A percentile compares a stretch with the other conserved stretches of the same genome.
Evolutionary conservation across 768 basidiomycete genomes (phyloP).

Genomic region (Suillus alpinus): DNA sequence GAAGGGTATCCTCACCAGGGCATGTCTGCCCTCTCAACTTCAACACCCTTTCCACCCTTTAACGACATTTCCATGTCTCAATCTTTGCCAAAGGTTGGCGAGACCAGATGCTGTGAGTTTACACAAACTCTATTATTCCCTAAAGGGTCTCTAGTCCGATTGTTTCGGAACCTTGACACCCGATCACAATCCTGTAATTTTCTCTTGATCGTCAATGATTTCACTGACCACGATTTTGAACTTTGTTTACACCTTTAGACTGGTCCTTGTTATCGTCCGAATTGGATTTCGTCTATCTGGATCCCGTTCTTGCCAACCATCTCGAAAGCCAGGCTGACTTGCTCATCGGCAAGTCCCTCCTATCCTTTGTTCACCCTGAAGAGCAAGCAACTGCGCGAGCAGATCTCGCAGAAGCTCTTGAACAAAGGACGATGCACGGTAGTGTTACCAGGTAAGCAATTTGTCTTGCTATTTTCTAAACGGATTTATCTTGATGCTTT

Average conservation of each 20-base stretch:
- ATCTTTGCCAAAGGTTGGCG: slow-evolving; percentile 55
- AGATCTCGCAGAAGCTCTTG: slow-evolving; percentile 72
- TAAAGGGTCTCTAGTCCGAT: slow-evolving; percentile 8
- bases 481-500: slow-evolving; percentile 17
- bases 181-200: slow-evolving; percentile 21
- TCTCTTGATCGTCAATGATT: slow-evolving; percentile 11
- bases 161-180: slow-evolving; percentile 8
- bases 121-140: slow-evolving; percentile 16
- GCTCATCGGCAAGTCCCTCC: slow-evolving; percentile 67
- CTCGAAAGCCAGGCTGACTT: slow-evolving; percentile 67
- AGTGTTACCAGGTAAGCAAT: slow-evolving; percentile 69
- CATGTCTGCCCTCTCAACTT: slow-evolving; percentile 27
- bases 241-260: slow-evolving; percentile 42
- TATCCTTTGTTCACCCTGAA: slow-evolving; percentile 82
- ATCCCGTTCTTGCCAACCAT: slow-evolving; percentile 73
- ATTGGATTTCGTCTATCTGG: slow-evolving; percentile 78
- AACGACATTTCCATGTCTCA: slow-evolving; percentile 35
- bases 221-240: slow-evolving; percentile 16
- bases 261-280: slow-evolving; percentile 79
- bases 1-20: slow-evolving; percentile 32
- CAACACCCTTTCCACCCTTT: slow-evolving; percentile 25
- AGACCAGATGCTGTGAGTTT: slow-evolving; percentile 75
- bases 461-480: slow-evolving; percentile 1
- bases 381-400: slow-evolving; percentile 71
- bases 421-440: slow-evolving; percentile 74